These are phyloP conservation scores for Abrus precatorius DNA, from an alignment of 306 rosid species.

Conservation along the genomic window DNA sequence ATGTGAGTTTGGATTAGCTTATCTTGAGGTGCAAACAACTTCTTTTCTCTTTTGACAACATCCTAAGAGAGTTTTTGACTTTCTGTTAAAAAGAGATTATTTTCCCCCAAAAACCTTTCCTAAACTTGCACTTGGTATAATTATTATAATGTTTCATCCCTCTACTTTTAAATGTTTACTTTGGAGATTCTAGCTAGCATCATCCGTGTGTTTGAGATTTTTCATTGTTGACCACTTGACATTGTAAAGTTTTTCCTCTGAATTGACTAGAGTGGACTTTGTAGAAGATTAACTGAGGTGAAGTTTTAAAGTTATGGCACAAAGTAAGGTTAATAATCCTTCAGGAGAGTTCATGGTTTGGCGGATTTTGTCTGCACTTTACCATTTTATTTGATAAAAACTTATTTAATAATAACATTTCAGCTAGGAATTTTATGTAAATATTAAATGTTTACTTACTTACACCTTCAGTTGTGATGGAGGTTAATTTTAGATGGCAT, in stretches of 20 bases:
- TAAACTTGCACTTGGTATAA: not conserved
- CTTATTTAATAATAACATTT: not conserved
- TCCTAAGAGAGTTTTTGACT: not conserved
- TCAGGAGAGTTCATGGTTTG: slow-evolving; percentile 1
- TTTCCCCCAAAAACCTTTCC: not conserved
- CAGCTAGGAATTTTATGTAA: not conserved
- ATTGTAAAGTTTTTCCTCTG: not conserved
- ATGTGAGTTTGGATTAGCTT: not conserved
- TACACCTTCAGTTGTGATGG: slow-evolving; percentile 5
- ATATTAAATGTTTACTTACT: not conserved
- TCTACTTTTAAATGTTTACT: not conserved
- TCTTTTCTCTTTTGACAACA: not conserved
- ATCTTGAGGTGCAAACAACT: not conserved
- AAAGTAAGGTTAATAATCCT: slow-evolving; percentile 17
- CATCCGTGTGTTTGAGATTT: not conserved
- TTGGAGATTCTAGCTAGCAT: slow-evolving; percentile 5
- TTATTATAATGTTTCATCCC: not conserved
- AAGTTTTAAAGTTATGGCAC: slow-evolving; percentile 12
- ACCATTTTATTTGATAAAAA: slow-evolving; percentile 31
- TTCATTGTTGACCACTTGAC: not conserved
- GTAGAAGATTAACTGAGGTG: not conserved
- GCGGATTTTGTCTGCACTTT: slow-evolving; percentile 22
- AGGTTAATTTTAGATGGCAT: slow-evolving; percentile 15
- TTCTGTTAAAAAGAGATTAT: not conserved
- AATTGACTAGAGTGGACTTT: slow-evolving; percentile 11